Base-by-base conservation (phyloP, 306 rosid genomes). In the Castanea mollissima region DNA sequence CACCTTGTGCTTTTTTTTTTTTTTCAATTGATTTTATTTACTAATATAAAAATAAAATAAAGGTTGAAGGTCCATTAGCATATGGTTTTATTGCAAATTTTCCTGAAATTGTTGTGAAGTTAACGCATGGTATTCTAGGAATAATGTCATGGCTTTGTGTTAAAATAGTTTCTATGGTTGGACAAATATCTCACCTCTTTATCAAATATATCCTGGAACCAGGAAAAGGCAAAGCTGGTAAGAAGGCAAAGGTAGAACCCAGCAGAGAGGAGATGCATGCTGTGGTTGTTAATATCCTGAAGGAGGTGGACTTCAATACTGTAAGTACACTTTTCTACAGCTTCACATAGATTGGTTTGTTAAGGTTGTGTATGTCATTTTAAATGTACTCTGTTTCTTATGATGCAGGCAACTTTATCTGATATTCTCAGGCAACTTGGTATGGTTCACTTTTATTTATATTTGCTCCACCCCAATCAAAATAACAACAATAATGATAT, bases 391-490 rank as follows among this genome's bases (percentile, higher is more conserved):
- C 15, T 78, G 27, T 74, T 20, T 70, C 20, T 35, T 18, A 52
- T 71, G 71, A 11, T 91, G 88, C 96, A 96, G 99, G 98, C 99
- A 55, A 93, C 99, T 69, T 85, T 96, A 83, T 96, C 98, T 13
- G 98, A 96, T 79, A 96, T 96, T 81, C 97, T 96, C 82, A 89
- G 90, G 85, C 93, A 90, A 88, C 97, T 96, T 82, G 99, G 99
- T 96, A 90, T 56, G 94, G 2, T 31, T 80, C 71, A 41, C 35
- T 55, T 46, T 46, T 19, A 12, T 14, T 57, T 5, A 13, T n/a
- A 44, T 49, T 75, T 56, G 52, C 14, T 44, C 41, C 13, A 7
- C n/a, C 58, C 32, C 56, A 58, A 6, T 11, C 69, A 14, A 71
- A 64, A 41, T 41, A 41, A 1, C n/a, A 10, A 3, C 12, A 55